A percentile compares a stretch with the other conserved stretches of the same genome.
phyloP scores from a whole-genome alignment of 140 eudicot species.

The Erigeron philadelphicus region DNA sequence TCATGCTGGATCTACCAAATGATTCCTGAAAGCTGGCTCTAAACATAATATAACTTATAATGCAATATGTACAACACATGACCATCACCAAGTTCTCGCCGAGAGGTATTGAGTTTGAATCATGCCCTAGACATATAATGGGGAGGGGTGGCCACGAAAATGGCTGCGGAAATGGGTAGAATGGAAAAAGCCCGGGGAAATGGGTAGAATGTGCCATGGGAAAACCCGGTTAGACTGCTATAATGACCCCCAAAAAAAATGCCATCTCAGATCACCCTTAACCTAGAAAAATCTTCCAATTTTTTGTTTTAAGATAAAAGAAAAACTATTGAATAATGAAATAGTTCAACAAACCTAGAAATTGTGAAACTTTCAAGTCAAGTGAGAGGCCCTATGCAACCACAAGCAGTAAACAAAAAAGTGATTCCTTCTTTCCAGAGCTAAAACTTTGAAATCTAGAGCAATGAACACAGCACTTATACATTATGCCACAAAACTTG shows the following conservation, averaged over 20 bases:
- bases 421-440: constrained; percentile 9
- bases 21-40: constrained; percentile 25
- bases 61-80: constrained; percentile 16
- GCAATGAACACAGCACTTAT: constrained; percentile 7
- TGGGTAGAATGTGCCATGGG: too few species aligned
- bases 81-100: background rate
- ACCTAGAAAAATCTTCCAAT: too few species aligned
- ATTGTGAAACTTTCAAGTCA: constrained; percentile 21
- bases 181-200: too few species aligned
- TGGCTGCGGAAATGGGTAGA: too few species aligned
- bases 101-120: too few species aligned
- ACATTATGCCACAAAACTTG: constrained; percentile 19
- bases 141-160: too few species aligned
- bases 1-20: constrained; percentile 24
- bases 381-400: constrained; percentile 31
- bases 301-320: too few species aligned
- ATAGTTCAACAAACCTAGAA: background rate
- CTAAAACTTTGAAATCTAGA: constrained; percentile 19
- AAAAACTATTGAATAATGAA: constrained; percentile 4
- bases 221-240: too few species aligned
- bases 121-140: too few species aligned
- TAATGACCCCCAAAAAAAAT: too few species aligned
- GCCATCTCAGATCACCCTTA: too few species aligned
- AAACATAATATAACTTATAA: constrained; percentile 20
- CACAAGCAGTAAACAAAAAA: constrained; percentile 29